Base-by-base conservation (phyloP, 2,329 filamentous ascomycete genomes). In the Capronia coronata region DNA sequence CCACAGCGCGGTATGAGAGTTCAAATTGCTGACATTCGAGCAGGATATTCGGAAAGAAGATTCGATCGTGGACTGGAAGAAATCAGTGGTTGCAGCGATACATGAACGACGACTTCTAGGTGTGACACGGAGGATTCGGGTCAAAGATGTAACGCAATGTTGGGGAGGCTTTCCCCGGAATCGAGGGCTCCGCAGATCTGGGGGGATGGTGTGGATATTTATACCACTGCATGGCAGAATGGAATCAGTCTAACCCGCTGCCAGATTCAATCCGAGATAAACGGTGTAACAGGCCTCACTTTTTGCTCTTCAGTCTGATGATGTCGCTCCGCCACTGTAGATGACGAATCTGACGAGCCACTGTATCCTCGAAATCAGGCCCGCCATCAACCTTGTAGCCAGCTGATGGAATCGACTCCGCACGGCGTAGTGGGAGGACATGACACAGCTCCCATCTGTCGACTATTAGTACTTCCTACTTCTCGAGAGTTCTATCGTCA, bases 41-140 rank as follows among this genome's bases (percentile, higher is more conserved):
- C 37, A 56, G 53, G 70, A 65, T 76, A 6, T 75, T 64, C 55
- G 74, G 74, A 3, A 76, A 76, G 64, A 67, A 65, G 49, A 65
- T 69, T 22, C 65, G 73, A 38, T 66, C 66, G 25, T 68, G 63
- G 52, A 73, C 72, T 48, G 68, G 68, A 3, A 64, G 70, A 43
- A 73, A 70, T 45, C 51, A 68, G 48, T 53, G 49, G 53, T 42
- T 56, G 18, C 49, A 56, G 30, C 39, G 37, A 18, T 56, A 48
- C 38, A 56, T 56, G 53, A 56, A 56, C 37, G 53, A 56, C 23
- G 53, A 56, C 30, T 48, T 56, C 35, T 56, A 46, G 40, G 25
- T 18, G 2, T 19, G 23, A 13, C 38, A n/a, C 9, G n/a, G 38
- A 6, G 13, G n/a, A n/a, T 5, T 25, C 19, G 34, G 19, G 8